phyloP scores from a whole-genome alignment of 257 asterid genomes.

The Solanum phureja region DNA sequence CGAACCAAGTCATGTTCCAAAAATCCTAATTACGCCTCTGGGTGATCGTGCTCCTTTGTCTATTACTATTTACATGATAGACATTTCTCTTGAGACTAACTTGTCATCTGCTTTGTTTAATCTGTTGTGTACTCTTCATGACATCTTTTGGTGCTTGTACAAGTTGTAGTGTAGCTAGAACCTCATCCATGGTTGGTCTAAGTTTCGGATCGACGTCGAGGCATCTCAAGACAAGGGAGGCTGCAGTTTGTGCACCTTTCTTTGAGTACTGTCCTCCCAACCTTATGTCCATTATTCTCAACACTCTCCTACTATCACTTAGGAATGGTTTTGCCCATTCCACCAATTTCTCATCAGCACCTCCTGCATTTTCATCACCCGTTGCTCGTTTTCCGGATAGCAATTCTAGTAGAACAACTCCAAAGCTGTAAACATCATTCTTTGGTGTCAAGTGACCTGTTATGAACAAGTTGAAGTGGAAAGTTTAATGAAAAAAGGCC shows the following conservation, averaged over 20 bases:
- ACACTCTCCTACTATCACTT: slow-evolving; percentile 29
- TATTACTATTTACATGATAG: not conserved
- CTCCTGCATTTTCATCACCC: slow-evolving; percentile 47
- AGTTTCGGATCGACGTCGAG: slow-evolving; percentile 31
- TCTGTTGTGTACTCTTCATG: slow-evolving; percentile 4
- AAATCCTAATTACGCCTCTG: not conserved
- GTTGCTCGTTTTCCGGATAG: slow-evolving; percentile 38
- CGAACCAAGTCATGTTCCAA: too few species aligned
- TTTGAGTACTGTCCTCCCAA: slow-evolving; percentile 55
- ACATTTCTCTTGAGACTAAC: not conserved
- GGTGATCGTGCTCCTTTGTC: not conserved
- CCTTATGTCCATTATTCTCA: slow-evolving; percentile 63
- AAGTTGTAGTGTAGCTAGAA: slow-evolving; percentile 23
- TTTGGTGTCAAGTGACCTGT: slow-evolving; percentile 41
- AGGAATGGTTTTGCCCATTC: slow-evolving; percentile 66
- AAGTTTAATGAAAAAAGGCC: not conserved
- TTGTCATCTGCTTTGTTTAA: not conserved
- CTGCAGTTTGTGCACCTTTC: slow-evolving; percentile 45
- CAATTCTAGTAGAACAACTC: slow-evolving; percentile 33
- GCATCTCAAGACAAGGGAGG: slow-evolving; percentile 39
- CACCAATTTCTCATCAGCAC: slow-evolving; percentile 38
- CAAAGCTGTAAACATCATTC: slow-evolving; percentile 41
- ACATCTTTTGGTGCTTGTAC: slow-evolving; percentile 20
- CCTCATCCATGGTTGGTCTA: slow-evolving; percentile 46
- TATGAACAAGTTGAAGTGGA: not conserved